phyloP scores from a whole-genome alignment of 2,329 filamentous ascomycete species.

The Colletotrichum sp. region DNA sequence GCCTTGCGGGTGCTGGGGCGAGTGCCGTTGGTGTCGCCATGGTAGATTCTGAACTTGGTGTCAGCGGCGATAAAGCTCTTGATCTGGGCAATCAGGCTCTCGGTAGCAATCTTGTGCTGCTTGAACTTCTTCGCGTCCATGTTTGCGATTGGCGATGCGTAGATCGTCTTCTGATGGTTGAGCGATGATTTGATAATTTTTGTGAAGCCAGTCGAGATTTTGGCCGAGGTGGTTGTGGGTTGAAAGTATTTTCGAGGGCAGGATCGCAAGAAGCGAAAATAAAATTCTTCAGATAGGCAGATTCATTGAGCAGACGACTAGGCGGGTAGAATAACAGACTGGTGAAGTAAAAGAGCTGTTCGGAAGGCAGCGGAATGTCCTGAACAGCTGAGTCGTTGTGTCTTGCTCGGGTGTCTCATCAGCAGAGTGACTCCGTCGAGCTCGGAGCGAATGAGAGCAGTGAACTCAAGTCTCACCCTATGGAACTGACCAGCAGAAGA shows the following conservation, averaged over 20 bases:
- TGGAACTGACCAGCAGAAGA: background rate
- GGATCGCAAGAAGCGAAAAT: background rate
- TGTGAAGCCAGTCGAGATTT: background rate
- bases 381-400: background rate
- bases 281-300: background rate
- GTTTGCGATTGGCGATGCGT: background rate
- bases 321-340: background rate
- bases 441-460: background rate
- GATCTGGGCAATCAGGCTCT: slow-evolving; percentile 44
- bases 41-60: slow-evolving; percentile 72
- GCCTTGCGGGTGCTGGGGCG: slow-evolving; percentile 52
- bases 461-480: background rate
- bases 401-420: background rate
- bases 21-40: slow-evolving; percentile 79
- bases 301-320: background rate
- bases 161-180: background rate
- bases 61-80: slow-evolving; percentile 44
- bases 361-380: background rate
- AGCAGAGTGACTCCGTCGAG: background rate
- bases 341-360: background rate
- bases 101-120: slow-evolving; percentile 35
- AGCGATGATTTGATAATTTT: background rate
- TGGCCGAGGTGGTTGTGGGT: background rate
- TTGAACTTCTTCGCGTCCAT: background rate
- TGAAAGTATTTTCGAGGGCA: background rate